These are phyloP conservation scores for Uncinocarpus reesii DNA, from an alignment of 2,329 filamentous ascomycete species.

Conservation along the genomic window DNA sequence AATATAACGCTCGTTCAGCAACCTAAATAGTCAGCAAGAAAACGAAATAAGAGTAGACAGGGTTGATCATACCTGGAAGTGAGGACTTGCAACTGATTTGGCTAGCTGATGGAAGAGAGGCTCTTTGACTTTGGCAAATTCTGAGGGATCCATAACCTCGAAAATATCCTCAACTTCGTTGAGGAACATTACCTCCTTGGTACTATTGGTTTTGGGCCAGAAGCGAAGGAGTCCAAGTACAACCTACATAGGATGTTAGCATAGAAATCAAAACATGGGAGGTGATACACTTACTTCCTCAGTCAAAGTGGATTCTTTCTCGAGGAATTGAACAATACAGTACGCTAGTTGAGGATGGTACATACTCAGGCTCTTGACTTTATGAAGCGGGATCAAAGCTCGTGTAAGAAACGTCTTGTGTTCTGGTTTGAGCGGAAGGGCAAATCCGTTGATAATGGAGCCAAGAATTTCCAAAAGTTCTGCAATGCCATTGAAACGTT, in stretches of 20 bases:
- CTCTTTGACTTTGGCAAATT: slow-evolving; percentile 97
- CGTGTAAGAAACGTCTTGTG: slow-evolving; percentile 96
- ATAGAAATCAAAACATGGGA: not conserved
- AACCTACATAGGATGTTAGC: slow-evolving; percentile 47
- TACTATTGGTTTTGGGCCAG: slow-evolving; percentile 99
- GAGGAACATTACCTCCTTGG: slow-evolving; percentile 98
- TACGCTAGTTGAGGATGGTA: slow-evolving; percentile 97
- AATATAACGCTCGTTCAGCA: slow-evolving; percentile 91
- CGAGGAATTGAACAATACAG: slow-evolving; percentile 96
- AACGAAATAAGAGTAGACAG: not conserved
- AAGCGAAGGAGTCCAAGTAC: slow-evolving; percentile 89
- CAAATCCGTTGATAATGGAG: slow-evolving; percentile 98
- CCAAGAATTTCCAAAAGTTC: slow-evolving; percentile 93
- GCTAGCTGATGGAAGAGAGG: slow-evolving; percentile 94
- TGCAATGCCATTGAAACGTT: slow-evolving; percentile 95
- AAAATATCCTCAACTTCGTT: slow-evolving; percentile 99
- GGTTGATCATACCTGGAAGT: slow-evolving; percentile 68
- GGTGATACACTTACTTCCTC: slow-evolving; percentile 61
- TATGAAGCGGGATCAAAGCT: slow-evolving; percentile 86
- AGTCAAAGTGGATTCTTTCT: slow-evolving; percentile 92
- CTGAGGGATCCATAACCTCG: slow-evolving; percentile 97
- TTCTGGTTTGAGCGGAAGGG: slow-evolving; percentile 90
- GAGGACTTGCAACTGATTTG: slow-evolving; percentile 94
- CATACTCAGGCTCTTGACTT: slow-evolving; percentile 99
- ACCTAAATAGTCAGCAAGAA: slow-evolving; percentile 44